Percentiles rank a stretch among this genome's conserved stretches.
phyloP scores from a whole-genome alignment of 495 filamentous ascomycete species.

The Penicillium goetzii region DNA sequence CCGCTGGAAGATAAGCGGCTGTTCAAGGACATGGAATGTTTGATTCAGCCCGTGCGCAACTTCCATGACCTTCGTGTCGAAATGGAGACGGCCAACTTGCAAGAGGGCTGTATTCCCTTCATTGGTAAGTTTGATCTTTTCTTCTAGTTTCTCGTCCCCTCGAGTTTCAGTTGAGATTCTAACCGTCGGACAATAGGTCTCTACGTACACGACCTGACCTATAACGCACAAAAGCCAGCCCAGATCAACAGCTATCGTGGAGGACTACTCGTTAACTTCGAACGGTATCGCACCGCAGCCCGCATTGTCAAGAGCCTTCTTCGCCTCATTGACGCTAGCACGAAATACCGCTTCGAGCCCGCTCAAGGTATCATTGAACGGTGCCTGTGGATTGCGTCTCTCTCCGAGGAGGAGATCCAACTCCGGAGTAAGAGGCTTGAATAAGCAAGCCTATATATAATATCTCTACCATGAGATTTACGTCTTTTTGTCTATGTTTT shows the following conservation, averaged over 20 bases:
- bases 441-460: constrained; percentile 32
- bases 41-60: constrained; percentile 87
- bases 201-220: constrained; percentile 96
- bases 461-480: constrained; percentile 8
- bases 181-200: constrained; percentile 51
- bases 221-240: constrained; percentile 88
- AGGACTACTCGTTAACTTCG: constrained; percentile 90
- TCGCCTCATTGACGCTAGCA: constrained; percentile 88
- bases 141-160: background rate
- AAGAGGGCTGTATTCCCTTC: constrained; percentile 94
- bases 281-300: constrained; percentile 86
- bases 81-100: constrained; percentile 79
- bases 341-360: constrained; percentile 81
- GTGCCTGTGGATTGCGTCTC: constrained; percentile 92
- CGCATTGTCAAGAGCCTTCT: constrained; percentile 92
- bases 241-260: constrained; percentile 58
- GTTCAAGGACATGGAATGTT: constrained; percentile 76
- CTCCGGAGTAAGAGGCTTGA: constrained; percentile 59
- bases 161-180: background rate
- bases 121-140: constrained; percentile 65
- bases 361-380: constrained; percentile 86
- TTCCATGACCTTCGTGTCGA: constrained; percentile 87
- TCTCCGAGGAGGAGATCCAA: constrained; percentile 83
- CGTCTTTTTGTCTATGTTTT: constrained; percentile 17
- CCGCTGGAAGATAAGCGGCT: constrained; percentile 68